Evolutionary conservation across 768 basidiomycete species (phyloP).

Genomic region (Cubamyces sp.): DNA sequence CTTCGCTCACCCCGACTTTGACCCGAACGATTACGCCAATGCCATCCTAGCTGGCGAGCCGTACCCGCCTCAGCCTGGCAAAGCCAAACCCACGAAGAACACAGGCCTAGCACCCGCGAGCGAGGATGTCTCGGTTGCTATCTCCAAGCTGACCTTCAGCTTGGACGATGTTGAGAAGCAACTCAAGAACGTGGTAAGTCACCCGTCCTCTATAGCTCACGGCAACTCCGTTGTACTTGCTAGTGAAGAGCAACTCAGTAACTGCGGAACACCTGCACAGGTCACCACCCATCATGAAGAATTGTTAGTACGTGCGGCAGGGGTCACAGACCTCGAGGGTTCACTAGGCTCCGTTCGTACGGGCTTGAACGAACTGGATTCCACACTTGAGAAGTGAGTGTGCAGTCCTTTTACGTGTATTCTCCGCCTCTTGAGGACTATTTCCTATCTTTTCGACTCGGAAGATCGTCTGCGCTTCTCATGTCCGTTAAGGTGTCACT

Average conservation of each 20-base stretch:
- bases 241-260: neutral
- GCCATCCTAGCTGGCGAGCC: conserved; percentile 83
- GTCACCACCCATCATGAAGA: conserved; percentile 84
- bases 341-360: conserved; percentile 68
- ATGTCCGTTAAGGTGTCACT: neutral
- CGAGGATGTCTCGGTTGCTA: conserved; percentile 88
- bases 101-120: conserved; percentile 59
- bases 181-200: conserved; percentile 77
- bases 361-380: conserved; percentile 74
- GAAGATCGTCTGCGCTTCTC: neutral
- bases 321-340: conserved; percentile 69
- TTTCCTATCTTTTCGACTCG: neutral
- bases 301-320: conserved; percentile 80
- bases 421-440: too few relatives aligned
- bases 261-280: conserved; percentile 40
- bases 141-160: conserved; percentile 83
- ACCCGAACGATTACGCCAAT: conserved; percentile 90
- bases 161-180: conserved; percentile 94
- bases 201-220: neutral
- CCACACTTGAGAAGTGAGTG: conserved; percentile 75
- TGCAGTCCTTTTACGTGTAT: neutral
- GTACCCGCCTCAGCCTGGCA: conserved; percentile 56
- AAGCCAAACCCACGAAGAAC: conserved; percentile 39
- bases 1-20: conserved; percentile 77
- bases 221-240: neutral